Percentiles rank a stretch among this genome's conserved stretches.
Conservation (phyloP, 441 rosid genomes). For the Gossypium gossypioides region DNA sequence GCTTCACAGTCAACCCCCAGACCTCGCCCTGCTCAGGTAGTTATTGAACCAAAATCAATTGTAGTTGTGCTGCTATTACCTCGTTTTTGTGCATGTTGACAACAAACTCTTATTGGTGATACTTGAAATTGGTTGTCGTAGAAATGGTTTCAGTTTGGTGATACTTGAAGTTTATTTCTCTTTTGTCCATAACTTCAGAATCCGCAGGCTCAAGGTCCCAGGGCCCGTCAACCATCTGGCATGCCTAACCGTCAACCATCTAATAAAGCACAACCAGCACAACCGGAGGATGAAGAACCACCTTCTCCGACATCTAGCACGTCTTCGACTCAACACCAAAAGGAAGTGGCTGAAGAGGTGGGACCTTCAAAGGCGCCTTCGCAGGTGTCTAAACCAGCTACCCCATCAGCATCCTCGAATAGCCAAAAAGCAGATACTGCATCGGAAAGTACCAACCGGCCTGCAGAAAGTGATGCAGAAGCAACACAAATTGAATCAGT, state of each 20-base stretch:
- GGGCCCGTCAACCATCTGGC: conserved; percentile 31
- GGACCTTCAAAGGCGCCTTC: conserved; percentile 32
- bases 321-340: conserved; percentile 53
- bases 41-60: background rate
- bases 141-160: background rate
- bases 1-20: conserved; percentile 62
- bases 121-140: background rate
- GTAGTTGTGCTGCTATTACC: background rate
- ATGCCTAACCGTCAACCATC: conserved; percentile 28
- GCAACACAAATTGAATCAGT: conserved; percentile 35
- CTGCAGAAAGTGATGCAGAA: conserved; percentile 22
- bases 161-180: conserved; percentile 14
- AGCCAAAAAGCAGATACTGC: conserved; percentile 24
- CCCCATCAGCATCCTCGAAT: conserved; percentile 20
- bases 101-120: background rate
- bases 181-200: conserved; percentile 4
- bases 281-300: conserved; percentile 45
- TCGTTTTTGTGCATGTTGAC: background rate
- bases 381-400: conserved; percentile 22
- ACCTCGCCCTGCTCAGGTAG: conserved; percentile 55
- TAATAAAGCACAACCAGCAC: conserved; percentile 27
- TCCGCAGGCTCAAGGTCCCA: conserved; percentile 29
- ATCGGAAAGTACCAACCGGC: conserved; percentile 32
- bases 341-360: conserved; percentile 42
- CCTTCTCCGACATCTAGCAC: conserved; percentile 52